Base-by-base conservation (phyloP, 257 asterid species). In the Thymus mandschuricus region DNA sequence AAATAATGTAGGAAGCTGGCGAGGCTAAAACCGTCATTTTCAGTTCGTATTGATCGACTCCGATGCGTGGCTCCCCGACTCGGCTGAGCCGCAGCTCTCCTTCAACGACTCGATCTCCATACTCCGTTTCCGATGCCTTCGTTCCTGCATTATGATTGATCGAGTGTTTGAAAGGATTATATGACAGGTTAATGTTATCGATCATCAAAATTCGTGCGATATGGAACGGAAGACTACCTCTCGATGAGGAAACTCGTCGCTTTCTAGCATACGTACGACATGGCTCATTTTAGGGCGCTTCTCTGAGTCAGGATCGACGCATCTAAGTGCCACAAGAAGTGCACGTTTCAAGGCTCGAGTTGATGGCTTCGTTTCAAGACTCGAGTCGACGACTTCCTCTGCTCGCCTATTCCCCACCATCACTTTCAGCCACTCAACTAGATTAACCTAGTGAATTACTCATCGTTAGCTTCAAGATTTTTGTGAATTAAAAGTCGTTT, bases 391-490 rank as follows among this genome's bases (percentile, higher is more conserved):
- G 38, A 93, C 96, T 84, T 91, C 98, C 80, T 93, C 98, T 0
- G 97, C 92, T 82, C 91, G 81, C 79, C 97, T 79, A 73, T 75
- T 85, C 61, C 97, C 98, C 2, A 93, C 98, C 98, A 93, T 93
- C 92, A 84, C 80, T 84, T 93, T 93, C 61, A 93, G 86, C 98
- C 98, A 93, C 86, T 93, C 98, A 33, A 93, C 98, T 55, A 93
- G 98, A 85, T 91, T 86, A 70, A 91, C 97, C 98, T 91, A 74
- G 51, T 8, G 34, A 6, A 40, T 31, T 28, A 33, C 3, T 68
- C 3, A 3, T 45, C 3, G 4, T 4, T 48, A 48, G 38, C 28
- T 30, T 40, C 31, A 12, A 33, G 30, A 35, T 40, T 35, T 21
- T 28, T 55, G 30, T 75, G 72, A 80, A 88, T 75, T 8, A 52